Evolutionary conservation across 116 monocot species (phyloP).

Genomic region (Phalaenopsis hybrid): DNA sequence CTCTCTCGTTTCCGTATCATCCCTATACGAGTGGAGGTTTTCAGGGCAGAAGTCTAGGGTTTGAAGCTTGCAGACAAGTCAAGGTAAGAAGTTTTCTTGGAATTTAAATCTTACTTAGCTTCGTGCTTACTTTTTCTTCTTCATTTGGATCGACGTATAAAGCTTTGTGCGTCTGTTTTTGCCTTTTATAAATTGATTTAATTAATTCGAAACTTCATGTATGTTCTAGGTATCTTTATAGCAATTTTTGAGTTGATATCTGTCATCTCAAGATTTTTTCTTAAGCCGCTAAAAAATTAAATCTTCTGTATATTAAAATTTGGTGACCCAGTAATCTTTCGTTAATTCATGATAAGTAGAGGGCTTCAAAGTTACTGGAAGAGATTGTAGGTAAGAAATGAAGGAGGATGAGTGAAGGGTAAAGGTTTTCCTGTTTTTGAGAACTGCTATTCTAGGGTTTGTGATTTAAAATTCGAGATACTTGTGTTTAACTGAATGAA

Average conservation of each 20-base stretch:
- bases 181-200: not conserved
- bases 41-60: not conserved
- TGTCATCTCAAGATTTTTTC: not conserved
- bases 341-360: not conserved
- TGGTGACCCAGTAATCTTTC: not conserved
- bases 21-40: not conserved
- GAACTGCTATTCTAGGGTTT: not conserved
- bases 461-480: not conserved
- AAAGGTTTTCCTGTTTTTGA: not conserved
- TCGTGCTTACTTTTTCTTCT: not conserved
- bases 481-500: too few relatives aligned
- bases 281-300: not conserved
- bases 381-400: not conserved
- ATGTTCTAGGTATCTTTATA: not conserved
- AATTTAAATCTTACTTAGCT: not conserved
- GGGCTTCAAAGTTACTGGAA: not conserved
- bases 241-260: not conserved
- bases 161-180: not conserved
- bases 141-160: not conserved
- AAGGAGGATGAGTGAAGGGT: not conserved
- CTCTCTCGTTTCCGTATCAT: not conserved
- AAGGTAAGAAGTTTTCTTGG: not conserved
- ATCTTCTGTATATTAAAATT: not conserved
- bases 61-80: not conserved
- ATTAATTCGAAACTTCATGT: too few relatives aligned